These are phyloP conservation scores for Fistulifera solaris DNA, from an alignment of 108 stramenopile species.

Conservation along the genomic window DNA sequence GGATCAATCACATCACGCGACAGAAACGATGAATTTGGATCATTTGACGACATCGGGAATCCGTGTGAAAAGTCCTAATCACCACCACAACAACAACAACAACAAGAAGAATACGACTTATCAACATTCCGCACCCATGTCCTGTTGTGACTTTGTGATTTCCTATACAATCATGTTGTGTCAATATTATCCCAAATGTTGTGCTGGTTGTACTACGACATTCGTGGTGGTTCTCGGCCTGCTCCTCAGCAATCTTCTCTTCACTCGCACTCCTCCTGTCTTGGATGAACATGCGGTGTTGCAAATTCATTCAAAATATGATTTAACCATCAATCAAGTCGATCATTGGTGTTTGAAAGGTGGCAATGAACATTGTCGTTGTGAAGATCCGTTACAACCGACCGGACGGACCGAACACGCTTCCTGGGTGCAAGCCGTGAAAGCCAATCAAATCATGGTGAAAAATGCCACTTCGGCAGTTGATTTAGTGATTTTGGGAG, in stretches of 20 bases:
- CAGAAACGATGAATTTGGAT: no score
- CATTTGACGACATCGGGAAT: no score
- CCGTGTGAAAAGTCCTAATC: no score
- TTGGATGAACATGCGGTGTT: conserved; percentile 42
- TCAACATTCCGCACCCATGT: neutral
- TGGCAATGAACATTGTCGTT: conserved; percentile 57
- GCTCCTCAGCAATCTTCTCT: conserved; percentile 5
- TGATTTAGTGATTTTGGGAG: conserved; percentile 77
- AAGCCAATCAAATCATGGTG: conserved; percentile 23
- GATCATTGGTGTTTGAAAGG: conserved; percentile 68
- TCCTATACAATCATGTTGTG: neutral
- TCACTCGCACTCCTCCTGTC: conserved; percentile 43
- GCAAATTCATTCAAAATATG: conserved; percentile 43
- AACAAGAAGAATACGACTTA: neutral
- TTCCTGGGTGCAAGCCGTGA: conserved; percentile 47
- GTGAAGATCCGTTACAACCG: conserved; percentile 67
- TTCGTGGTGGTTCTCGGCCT: neutral
- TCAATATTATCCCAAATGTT: neutral
- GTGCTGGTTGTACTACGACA: neutral
- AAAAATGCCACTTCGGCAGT: neutral
- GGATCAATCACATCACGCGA: no score
- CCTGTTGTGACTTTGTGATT: neutral
- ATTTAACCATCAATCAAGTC: conserved; percentile 46
- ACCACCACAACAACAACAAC: no score
- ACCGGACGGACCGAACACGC: conserved; percentile 31